Conservation (phyloP, 2,329 filamentous ascomycete species). For the Amylocarpus encephaloides region DNA sequence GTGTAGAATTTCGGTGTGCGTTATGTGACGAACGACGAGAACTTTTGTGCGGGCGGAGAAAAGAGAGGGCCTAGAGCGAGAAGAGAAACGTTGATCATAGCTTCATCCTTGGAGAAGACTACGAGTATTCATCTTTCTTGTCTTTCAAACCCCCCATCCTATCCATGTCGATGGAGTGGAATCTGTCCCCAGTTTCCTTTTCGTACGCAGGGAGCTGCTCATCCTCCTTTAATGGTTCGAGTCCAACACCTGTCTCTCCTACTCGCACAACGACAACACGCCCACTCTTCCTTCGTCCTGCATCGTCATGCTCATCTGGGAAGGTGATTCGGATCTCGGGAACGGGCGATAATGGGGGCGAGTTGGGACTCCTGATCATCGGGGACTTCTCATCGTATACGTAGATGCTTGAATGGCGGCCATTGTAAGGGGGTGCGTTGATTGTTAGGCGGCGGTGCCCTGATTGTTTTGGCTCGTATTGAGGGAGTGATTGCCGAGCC, state of each 20-base stretch:
- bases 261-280: conserved; percentile 88
- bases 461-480: conserved; percentile 50
- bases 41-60: conserved; percentile 5
- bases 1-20: conserved; percentile 2
- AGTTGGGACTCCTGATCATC: conserved; percentile 68
- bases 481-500: conserved; percentile 53
- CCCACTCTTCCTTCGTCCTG: conserved; percentile 74
- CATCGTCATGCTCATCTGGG: conserved; percentile 86
- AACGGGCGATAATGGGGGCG: conserved; percentile 72
- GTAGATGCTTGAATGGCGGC: conserved; percentile 61
- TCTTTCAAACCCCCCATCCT: conserved; percentile 91
- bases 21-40: not conserved
- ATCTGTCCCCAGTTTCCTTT: conserved; percentile 69
- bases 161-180: conserved; percentile 92
- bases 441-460: conserved; percentile 51
- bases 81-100: conserved; percentile 8
- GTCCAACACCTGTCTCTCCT: conserved; percentile 77
- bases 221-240: conserved; percentile 76
- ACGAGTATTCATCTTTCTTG: conserved; percentile 45
- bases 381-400: conserved; percentile 75
- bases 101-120: conserved; percentile 4
- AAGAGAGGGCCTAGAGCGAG: conserved; percentile 6
- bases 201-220: conserved; percentile 82
- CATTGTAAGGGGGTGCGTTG: conserved; percentile 36
- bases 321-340: conserved; percentile 98